These are phyloP conservation scores for Gloeostereum incarnatum DNA, from an alignment of 768 basidiomycete genomes.

Conservation along the genomic window DNA sequence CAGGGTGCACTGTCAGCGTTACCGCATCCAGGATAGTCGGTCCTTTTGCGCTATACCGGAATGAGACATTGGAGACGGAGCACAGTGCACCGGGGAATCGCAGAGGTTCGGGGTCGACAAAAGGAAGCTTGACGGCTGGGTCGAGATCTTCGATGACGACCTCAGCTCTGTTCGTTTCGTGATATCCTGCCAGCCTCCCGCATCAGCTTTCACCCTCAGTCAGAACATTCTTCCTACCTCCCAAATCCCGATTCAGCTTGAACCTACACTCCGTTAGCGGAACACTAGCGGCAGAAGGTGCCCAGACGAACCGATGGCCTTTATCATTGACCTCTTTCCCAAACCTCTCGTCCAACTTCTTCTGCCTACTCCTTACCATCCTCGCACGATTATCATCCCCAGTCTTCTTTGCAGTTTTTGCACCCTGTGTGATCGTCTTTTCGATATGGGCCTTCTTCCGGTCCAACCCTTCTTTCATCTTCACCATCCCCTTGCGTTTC, in stretches of 20 bases:
- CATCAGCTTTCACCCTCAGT: too few species aligned
- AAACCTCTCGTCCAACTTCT: slow-evolving; percentile 36
- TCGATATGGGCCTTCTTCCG: slow-evolving; percentile 40
- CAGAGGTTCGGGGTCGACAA: slow-evolving; percentile 24
- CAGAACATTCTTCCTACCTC: too few species aligned
- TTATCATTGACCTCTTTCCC: slow-evolving; percentile 31
- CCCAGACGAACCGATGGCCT: background rate
- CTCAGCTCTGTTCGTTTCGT: slow-evolving; percentile 24
- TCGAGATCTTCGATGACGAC: slow-evolving; percentile 30
- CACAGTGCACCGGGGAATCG: slow-evolving; percentile 13
- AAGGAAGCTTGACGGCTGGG: slow-evolving; percentile 19
- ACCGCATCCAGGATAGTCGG: slow-evolving; percentile 20
- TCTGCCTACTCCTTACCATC: slow-evolving; percentile 49
- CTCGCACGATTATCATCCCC: slow-evolving; percentile 51
- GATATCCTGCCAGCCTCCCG: slow-evolving; percentile 26
- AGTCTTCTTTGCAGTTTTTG: slow-evolving; percentile 40
- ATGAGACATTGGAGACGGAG: slow-evolving; percentile 2
- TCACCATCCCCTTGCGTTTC: slow-evolving; percentile 30
- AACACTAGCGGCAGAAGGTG: slow-evolving; percentile 20
- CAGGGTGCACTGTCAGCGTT: slow-evolving; percentile 15
- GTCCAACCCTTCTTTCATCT: slow-evolving; percentile 32
- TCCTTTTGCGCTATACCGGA: slow-evolving; percentile 15
- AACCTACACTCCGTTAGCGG: slow-evolving; percentile 35
- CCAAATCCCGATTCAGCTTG: slow-evolving; percentile 46
- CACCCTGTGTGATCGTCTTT: slow-evolving; percentile 42